Evolutionary conservation across 805 yeast genomes (phyloP).

Genomic region (Candida palmyrensis): DNA sequence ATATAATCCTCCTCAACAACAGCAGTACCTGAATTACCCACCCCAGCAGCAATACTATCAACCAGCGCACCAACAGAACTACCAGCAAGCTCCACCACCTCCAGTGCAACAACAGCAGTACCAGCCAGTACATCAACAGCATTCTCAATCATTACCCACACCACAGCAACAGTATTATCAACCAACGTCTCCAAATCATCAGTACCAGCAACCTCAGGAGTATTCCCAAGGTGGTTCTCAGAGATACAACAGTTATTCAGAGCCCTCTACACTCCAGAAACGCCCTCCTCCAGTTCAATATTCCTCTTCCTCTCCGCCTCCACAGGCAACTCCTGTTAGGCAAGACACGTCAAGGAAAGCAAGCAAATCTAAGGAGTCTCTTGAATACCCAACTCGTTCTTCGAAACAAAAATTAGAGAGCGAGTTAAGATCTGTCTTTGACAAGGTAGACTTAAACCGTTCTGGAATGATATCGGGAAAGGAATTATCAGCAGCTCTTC

Average conservation of each 20-base stretch:
- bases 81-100: constrained; percentile 3
- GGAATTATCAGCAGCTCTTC: constrained; percentile 55
- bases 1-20: constrained; percentile 10
- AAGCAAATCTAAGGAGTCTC: constrained; percentile 17
- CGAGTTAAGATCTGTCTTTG: constrained; percentile 47
- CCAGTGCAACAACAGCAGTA: constrained; percentile 7
- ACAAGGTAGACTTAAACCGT: constrained; percentile 48
- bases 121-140: constrained; percentile 4
- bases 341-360: constrained; percentile 1
- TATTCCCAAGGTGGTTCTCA: too few relatives aligned
- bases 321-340: constrained; percentile 9
- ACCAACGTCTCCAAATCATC: constrained; percentile 4
- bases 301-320: too few relatives aligned
- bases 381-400: constrained; percentile 14
- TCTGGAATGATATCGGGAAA: constrained; percentile 51
- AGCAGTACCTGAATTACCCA: constrained; percentile 5
- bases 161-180: not conserved
- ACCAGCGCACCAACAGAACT: constrained; percentile 5
- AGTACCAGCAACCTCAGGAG: constrained; percentile 10
- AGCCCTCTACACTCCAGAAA: too few relatives aligned
- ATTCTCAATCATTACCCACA: not conserved
- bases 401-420: constrained; percentile 40
- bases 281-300: too few relatives aligned
- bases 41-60: constrained; percentile 8
- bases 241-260: too few relatives aligned